Conservation (phyloP, 208 protist genomes). For the Crithidia fasciculata region DNA sequence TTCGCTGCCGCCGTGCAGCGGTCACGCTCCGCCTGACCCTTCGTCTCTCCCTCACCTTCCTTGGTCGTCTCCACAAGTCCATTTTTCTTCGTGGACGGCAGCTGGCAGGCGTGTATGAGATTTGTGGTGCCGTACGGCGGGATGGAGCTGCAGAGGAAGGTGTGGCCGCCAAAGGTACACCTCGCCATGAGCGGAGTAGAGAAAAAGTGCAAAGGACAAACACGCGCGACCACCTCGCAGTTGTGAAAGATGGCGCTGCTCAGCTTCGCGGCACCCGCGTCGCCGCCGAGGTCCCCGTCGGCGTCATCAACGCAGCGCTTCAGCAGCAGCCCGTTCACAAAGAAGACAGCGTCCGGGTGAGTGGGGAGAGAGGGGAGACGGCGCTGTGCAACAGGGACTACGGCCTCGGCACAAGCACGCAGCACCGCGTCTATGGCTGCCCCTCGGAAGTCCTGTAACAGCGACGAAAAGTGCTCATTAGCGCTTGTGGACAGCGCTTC, state of each 20-base stretch:
- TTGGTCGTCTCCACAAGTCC: neutral
- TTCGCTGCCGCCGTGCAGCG: neutral
- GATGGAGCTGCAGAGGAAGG: slow-evolving; percentile 58
- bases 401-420: slow-evolving; percentile 47
- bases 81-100: too few relatives aligned
- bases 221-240: slow-evolving; percentile 43
- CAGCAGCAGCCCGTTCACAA: slow-evolving; percentile 50
- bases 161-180: slow-evolving; percentile 64
- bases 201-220: slow-evolving; percentile 55
- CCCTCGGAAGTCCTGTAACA: slow-evolving; percentile 44
- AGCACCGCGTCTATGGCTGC: slow-evolving; percentile 39
- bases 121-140: slow-evolving; percentile 41
- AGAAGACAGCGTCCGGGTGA: slow-evolving; percentile 37
- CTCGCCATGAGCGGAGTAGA: slow-evolving; percentile 55
- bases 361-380: slow-evolving; percentile 23
- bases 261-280: slow-evolving; percentile 46
- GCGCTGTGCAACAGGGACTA: slow-evolving; percentile 34
- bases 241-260: slow-evolving; percentile 27
- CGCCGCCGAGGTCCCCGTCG: slow-evolving; percentile 47
- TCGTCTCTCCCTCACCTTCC: neutral
- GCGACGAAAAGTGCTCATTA: neutral
- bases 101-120: slow-evolving; percentile 25
- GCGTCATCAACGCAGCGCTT: slow-evolving; percentile 57
- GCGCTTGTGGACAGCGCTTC: neutral
- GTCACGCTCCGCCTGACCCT: neutral